Evolutionary conservation across 371 early-diverging fungal genomes (phyloP).

Genomic region (Rhizopus microsporus): DNA sequence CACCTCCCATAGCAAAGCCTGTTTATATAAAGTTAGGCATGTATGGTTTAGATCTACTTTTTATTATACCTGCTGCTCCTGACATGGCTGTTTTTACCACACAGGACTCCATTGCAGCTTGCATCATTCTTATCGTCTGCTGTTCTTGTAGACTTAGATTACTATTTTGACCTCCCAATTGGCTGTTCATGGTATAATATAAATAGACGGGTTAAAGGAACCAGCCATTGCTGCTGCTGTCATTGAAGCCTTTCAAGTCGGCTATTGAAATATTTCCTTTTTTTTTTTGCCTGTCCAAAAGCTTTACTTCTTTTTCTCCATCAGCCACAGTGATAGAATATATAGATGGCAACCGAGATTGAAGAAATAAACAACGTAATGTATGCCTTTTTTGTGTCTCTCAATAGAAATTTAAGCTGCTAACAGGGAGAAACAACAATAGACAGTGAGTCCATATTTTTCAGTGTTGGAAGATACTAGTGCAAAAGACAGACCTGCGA

Average conservation of each 20-base stretch:
- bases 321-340: too few relatives aligned
- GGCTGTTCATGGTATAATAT: conserved; percentile 21
- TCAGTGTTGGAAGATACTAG: conserved; percentile 13
- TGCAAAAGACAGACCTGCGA: conserved; percentile 22
- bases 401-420: too few relatives aligned
- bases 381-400: too few relatives aligned
- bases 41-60: background rate
- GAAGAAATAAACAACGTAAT: background rate
- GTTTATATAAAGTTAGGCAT: background rate
- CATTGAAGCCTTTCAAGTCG: too few relatives aligned
- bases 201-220: too few relatives aligned
- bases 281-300: too few relatives aligned
- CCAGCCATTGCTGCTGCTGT: too few relatives aligned
- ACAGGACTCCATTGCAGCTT: conserved; percentile 70
- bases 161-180: conserved; percentile 20
- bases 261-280: too few relatives aligned
- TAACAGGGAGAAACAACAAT: background rate
- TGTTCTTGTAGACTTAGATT: conserved; percentile 41
- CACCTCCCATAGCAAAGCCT: conserved; percentile 90
- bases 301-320: too few relatives aligned
- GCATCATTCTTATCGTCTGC: conserved; percentile 47
- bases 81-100: conserved; percentile 74
- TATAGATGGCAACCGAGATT: background rate
- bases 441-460: conserved; percentile 14
- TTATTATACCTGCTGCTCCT: conserved; percentile 66